phyloP scores from a whole-genome alignment of 257 asterid genomes.

The Jaltomata sinuosa region DNA sequence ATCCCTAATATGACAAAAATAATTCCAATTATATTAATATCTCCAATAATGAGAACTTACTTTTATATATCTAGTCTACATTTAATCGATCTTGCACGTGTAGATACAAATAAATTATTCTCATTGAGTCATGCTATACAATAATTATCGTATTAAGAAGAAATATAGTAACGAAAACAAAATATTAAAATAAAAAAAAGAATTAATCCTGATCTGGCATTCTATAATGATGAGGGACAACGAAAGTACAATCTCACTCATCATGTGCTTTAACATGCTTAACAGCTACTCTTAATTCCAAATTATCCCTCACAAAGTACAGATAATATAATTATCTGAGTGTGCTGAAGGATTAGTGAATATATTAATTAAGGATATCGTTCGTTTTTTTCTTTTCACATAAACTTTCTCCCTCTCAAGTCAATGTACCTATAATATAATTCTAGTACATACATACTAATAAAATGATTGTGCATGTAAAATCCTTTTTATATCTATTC shows the following conservation, averaged over 20 bases:
- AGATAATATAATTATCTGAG: neutral
- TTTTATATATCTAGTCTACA: neutral
- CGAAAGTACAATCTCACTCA: neutral
- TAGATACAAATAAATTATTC: neutral
- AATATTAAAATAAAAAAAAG: neutral
- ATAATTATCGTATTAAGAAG: neutral
- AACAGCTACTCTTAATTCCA: slow-evolving; percentile 4
- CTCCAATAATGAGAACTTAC: neutral
- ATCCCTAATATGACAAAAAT: neutral
- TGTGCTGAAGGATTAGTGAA: neutral
- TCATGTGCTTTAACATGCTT: slow-evolving; percentile 16
- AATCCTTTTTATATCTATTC: neutral
- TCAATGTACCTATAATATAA: neutral
- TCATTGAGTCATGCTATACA: neutral
- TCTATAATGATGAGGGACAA: neutral
- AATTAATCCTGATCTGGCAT: neutral
- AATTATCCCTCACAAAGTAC: neutral
- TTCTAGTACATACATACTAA: neutral
- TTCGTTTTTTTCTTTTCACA: too few relatives aligned
- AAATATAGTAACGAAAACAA: neutral
- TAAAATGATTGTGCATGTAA: neutral
- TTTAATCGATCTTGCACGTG: neutral
- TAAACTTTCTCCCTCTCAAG: too few relatives aligned
- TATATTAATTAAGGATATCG: neutral
- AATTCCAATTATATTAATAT: neutral